phyloP scores from a whole-genome alignment of 495 filamentous ascomycete genomes.

The Staphylotrichum tortipilum region DNA sequence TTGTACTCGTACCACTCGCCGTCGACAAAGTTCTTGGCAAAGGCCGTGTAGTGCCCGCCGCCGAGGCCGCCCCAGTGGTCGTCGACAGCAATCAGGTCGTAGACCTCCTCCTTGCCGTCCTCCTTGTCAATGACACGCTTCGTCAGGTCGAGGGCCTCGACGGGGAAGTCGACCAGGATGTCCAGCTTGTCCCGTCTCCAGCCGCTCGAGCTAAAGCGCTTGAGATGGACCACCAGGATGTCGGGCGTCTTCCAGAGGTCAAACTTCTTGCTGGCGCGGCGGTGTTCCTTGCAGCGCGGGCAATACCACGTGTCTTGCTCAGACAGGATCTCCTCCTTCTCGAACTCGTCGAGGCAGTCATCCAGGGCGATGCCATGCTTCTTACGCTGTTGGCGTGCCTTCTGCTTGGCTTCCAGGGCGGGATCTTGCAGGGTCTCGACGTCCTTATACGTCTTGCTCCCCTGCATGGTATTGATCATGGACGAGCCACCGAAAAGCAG shows the following conservation, averaged over 20 bases:
- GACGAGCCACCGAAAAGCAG: constrained; percentile 56
- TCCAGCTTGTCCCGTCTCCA: constrained; percentile 81
- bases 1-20: constrained; percentile 91
- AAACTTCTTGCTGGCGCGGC: constrained; percentile 87
- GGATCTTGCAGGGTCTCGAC: constrained; percentile 53
- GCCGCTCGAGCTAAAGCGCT: constrained; percentile 78
- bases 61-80: constrained; percentile 88
- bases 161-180: constrained; percentile 82
- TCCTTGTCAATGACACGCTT: constrained; percentile 67
- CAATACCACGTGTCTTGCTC: constrained; percentile 97
- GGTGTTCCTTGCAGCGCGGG: constrained; percentile 86
- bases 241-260: constrained; percentile 95
- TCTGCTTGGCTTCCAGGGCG: constrained; percentile 53
- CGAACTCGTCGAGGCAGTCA: constrained; percentile 88
- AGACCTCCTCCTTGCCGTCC: constrained; percentile 69
- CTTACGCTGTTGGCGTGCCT: constrained; percentile 49
- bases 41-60: constrained; percentile 93
- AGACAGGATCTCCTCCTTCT: constrained; percentile 83
- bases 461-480: constrained; percentile 13
- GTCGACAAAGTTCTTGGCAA: constrained; percentile 82
- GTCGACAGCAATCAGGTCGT: constrained; percentile 91
- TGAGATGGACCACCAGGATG: constrained; percentile 83
- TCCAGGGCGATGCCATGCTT: constrained; percentile 74
- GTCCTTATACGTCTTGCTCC: constrained; percentile 43
- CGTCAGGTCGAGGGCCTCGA: constrained; percentile 76